phyloP scores from a whole-genome alignment of 805 yeast species.

The Tetrapisispora namnaoensis region DNA sequence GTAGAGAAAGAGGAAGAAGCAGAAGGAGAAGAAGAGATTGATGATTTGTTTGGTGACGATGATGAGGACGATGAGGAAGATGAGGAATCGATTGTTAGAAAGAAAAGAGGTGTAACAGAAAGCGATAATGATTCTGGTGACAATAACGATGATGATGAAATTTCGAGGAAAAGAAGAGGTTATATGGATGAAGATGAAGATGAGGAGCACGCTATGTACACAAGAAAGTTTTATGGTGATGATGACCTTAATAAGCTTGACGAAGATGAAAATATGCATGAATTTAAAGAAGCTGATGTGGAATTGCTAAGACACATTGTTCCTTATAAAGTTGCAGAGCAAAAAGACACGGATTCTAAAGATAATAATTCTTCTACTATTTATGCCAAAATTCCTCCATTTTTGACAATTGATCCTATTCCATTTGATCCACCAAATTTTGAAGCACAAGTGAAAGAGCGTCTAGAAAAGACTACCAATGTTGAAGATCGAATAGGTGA shows the following conservation, averaged over 20 bases:
- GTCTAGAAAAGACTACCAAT: conserved; percentile 26
- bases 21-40: conserved; percentile 31
- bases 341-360: conserved; percentile 20
- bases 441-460: conserved; percentile 38
- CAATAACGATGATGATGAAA: conserved; percentile 10
- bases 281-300: conserved; percentile 29
- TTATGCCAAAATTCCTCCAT: conserved; percentile 68
- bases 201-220: conserved; percentile 28
- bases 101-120: background rate
- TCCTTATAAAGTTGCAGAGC: conserved; percentile 36
- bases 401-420: conserved; percentile 68
- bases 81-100: conserved; percentile 8
- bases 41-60: conserved; percentile 36
- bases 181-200: conserved; percentile 30
- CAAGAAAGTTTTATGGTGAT: conserved; percentile 29
- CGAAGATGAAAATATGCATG: conserved; percentile 29
- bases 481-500: conserved; percentile 49
- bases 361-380: conserved; percentile 27
- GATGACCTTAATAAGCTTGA: conserved; percentile 20
- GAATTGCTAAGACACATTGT: conserved; percentile 34
- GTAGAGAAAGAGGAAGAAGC: conserved; percentile 1
- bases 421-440: conserved; percentile 76
- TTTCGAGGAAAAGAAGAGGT: conserved; percentile 16
- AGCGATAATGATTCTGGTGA: conserved; percentile 19
- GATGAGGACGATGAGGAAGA: conserved; percentile 23